A percentile compares a stretch with the other conserved stretches of the same genome.
phyloP scores from a whole-genome alignment of 2,329 filamentous ascomycete genomes.

The Fusarium sp. region DNA sequence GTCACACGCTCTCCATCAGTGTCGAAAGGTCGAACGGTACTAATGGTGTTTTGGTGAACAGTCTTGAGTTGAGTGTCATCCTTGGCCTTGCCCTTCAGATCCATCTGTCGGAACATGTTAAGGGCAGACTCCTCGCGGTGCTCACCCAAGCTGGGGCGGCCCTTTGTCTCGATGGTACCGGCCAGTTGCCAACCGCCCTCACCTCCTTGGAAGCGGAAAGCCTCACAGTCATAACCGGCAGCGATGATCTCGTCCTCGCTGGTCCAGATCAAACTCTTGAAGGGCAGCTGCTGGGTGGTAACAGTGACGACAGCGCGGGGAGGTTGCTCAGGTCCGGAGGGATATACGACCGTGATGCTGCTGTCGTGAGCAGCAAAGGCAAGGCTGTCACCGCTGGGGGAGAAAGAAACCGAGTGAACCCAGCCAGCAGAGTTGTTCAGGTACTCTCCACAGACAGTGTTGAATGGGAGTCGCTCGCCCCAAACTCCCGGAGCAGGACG shows the following conservation, averaged over 20 bases:
- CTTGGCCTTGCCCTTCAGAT: constrained; percentile 91
- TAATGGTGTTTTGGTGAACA: constrained; percentile 96
- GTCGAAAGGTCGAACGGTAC: constrained; percentile 82
- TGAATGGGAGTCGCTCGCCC: constrained; percentile 97
- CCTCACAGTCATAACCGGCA: constrained; percentile 90
- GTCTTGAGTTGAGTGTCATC: constrained; percentile 96
- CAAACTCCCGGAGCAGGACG: constrained; percentile 88
- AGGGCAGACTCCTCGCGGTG: constrained; percentile 89
- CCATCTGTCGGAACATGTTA: constrained; percentile 99
- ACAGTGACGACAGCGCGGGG: constrained; percentile 92
- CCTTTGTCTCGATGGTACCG: constrained; percentile 83
- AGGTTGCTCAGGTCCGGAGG: constrained; percentile 88
- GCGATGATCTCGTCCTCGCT: constrained; percentile 93
- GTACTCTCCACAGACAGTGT: constrained; percentile 97
- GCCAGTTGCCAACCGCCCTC: constrained; percentile 85
- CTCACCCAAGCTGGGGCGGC: constrained; percentile 69
- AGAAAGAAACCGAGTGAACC: constrained; percentile 95
- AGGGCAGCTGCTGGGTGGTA: constrained; percentile 89
- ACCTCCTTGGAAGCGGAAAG: constrained; percentile 87
- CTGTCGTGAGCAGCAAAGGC: constrained; percentile 96
- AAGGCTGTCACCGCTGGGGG: constrained; percentile 90
- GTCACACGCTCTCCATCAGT: constrained; percentile 71
- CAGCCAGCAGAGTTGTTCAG: constrained; percentile 96
- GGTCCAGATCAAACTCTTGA: constrained; percentile 93
- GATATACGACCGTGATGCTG: constrained; percentile 96